Evolutionary conservation across 805 yeast genomes (phyloP).

Genomic region (Starmerella floricola): DNA sequence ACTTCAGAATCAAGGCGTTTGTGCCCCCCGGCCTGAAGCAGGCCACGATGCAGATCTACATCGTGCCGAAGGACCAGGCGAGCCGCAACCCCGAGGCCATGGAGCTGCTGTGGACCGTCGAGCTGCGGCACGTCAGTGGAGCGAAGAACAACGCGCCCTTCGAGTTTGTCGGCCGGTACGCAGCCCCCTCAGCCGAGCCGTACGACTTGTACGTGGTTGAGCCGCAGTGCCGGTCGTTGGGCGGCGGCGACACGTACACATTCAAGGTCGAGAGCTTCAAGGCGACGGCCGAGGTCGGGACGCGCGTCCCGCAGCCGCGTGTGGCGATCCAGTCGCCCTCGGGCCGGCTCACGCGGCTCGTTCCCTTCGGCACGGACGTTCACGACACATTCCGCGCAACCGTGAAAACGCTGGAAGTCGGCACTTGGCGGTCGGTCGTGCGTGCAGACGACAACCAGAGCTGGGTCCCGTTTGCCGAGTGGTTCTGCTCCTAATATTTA

Average conservation of each 20-base stretch:
- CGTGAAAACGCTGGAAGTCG: slow-evolving; percentile 54
- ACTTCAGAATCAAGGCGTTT: slow-evolving; percentile 67
- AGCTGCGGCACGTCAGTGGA: slow-evolving; percentile 60
- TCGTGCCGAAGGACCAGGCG: slow-evolving; percentile 12
- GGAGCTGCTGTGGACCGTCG: slow-evolving; percentile 61
- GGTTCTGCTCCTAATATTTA: slow-evolving; percentile 34
- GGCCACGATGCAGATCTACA: slow-evolving; percentile 67
- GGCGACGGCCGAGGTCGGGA: slow-evolving; percentile 24
- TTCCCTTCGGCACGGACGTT: slow-evolving; percentile 29
- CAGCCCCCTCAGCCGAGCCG: slow-evolving; percentile 54
- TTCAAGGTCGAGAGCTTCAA: slow-evolving; percentile 40
- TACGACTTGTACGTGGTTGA: slow-evolving; percentile 72
- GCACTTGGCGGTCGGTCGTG: slow-evolving; percentile 74
- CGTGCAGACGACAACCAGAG: slow-evolving; percentile 63
- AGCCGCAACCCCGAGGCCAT: slow-evolving; percentile 31
- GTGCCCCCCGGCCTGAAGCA: slow-evolving; percentile 56
- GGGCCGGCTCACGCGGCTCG: slow-evolving; percentile 58
- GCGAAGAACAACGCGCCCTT: slow-evolving; percentile 38
- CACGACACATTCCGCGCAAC: slow-evolving; percentile 43
- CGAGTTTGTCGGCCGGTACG: slow-evolving; percentile 59
- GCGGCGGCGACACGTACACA: slow-evolving; percentile 45
- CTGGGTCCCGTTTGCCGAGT: slow-evolving; percentile 85
- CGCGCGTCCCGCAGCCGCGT: slow-evolving; percentile 26
- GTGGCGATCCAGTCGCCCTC: slow-evolving; percentile 73
- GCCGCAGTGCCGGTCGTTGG: slow-evolving; percentile 64